Conservation (phyloP, 176 grass and related monocot genomes). For the Melocanna baccifera region DNA sequence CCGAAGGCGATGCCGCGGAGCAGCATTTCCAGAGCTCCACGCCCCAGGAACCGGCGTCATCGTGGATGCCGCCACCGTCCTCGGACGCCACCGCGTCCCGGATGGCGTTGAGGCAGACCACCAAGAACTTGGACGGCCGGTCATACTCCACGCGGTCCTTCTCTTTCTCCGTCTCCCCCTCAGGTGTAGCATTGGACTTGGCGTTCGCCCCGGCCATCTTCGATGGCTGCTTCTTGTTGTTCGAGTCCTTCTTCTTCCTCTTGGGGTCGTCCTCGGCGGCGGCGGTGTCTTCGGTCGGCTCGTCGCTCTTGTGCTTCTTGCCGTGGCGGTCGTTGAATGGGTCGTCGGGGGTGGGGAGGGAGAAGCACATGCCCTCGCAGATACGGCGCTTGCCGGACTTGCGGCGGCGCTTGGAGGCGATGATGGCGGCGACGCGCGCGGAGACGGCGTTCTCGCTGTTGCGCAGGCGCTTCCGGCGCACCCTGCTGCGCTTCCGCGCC, state of each 20-base stretch:
- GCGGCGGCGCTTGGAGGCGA: conserved; percentile 74
- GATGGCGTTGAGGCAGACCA: conserved; percentile 85
- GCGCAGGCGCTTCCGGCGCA: conserved; percentile 66
- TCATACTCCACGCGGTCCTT: conserved; percentile 34
- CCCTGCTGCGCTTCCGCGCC: conserved; percentile 62
- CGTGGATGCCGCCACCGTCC: conserved; percentile 32
- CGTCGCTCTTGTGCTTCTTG: background rate
- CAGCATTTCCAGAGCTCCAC: conserved; percentile 81
- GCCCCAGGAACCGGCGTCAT: conserved; percentile 62
- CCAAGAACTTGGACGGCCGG: conserved; percentile 78
- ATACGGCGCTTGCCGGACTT: conserved; percentile 73
- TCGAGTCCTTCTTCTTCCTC: conserved; percentile 18
- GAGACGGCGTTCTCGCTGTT: conserved; percentile 79
- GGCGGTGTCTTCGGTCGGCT: background rate
- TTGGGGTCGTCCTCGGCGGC: background rate
- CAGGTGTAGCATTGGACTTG: conserved; percentile 7
- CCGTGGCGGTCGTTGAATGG: background rate
- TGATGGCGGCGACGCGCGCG: conserved; percentile 67
- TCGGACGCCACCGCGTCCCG: conserved; percentile 37
- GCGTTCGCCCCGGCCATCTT: background rate
- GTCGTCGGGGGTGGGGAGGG: conserved; percentile 68
- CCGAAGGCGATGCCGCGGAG: conserved; percentile 33
- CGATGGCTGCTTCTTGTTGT: background rate
- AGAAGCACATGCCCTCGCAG: conserved; percentile 97
- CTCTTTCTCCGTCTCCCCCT: background rate